These are phyloP conservation scores for Calonectria ilicicola DNA, from an alignment of 2,329 filamentous ascomycete species.

Conservation along the genomic window DNA sequence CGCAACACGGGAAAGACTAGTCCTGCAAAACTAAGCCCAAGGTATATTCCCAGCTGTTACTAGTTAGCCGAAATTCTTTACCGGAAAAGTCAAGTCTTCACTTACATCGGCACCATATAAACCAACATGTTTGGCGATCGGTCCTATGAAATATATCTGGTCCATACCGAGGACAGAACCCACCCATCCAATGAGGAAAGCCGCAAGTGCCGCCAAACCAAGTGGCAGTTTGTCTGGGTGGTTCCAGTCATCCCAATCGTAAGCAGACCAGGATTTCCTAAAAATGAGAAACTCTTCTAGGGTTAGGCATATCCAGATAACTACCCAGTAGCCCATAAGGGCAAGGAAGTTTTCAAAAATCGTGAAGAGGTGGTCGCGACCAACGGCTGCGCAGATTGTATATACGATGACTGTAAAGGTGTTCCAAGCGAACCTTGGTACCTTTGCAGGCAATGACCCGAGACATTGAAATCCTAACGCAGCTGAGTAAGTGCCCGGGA, in stretches of 20 bases:
- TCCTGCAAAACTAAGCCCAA: background rate
- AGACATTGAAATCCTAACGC: background rate
- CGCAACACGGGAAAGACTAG: background rate
- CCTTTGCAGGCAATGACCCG: background rate
- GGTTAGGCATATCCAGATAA: background rate
- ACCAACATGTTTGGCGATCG: background rate
- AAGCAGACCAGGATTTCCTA: background rate
- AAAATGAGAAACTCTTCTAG: background rate
- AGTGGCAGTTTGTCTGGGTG: background rate
- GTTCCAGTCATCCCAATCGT: background rate
- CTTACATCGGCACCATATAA: conserved; percentile 2
- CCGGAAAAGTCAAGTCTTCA: background rate
- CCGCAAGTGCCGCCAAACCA: background rate
- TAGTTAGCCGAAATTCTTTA: background rate
- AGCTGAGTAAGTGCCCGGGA: background rate
- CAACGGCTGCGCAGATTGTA: background rate
- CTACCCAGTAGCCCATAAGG: background rate
- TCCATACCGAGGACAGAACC: background rate
- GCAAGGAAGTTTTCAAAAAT: background rate
- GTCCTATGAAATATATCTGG: background rate
- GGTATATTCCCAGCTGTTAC: background rate
- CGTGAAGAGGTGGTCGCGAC: background rate
- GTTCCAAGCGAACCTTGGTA: background rate
- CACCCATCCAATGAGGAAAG: background rate
- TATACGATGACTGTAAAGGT: background rate